Conservation (phyloP, 2,329 filamentous ascomycete genomes). For the Chaetomium strumarium region DNA sequence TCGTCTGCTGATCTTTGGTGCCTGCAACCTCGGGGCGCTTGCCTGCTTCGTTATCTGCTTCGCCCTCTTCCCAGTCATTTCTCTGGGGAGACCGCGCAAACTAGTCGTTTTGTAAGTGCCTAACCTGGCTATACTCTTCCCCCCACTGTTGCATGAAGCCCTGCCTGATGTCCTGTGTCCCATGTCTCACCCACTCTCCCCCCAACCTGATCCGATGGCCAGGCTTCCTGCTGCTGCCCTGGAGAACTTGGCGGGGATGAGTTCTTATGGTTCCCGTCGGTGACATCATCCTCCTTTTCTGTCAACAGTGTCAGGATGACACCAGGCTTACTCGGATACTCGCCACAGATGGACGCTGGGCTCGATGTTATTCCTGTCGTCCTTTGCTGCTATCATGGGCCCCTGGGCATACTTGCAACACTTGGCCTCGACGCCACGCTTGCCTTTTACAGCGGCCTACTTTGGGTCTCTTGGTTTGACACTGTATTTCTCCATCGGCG, state of each 20-base stretch:
- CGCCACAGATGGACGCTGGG: constrained; percentile 85
- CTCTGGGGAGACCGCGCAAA: constrained; percentile 71
- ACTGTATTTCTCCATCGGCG: constrained; percentile 85
- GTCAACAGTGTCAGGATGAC: neutral
- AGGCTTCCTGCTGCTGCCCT: neutral
- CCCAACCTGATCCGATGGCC: neutral
- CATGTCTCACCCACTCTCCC: neutral
- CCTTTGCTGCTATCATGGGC: constrained; percentile 93
- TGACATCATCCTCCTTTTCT: neutral
- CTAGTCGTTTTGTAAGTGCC: constrained; percentile 91
- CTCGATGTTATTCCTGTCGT: constrained; percentile 80
- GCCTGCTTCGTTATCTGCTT: constrained; percentile 94
- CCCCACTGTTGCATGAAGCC: neutral
- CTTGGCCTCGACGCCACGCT: constrained; percentile 72
- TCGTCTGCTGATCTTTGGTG: constrained; percentile 83
- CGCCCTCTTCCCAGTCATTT: constrained; percentile 77
- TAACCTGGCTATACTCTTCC: neutral
- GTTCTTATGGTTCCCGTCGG: neutral
- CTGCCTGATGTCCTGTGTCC: neutral
- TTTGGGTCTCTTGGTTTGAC: constrained; percentile 89
- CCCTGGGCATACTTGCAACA: constrained; percentile 77
- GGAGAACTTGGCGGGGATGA: neutral
- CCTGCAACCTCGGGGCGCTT: constrained; percentile 81
- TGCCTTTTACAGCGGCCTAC: constrained; percentile 92
- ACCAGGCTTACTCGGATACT: constrained; percentile 8